phyloP scores from a whole-genome alignment of 345 rosid genomes.

The Dipteronia sinensis region DNA sequence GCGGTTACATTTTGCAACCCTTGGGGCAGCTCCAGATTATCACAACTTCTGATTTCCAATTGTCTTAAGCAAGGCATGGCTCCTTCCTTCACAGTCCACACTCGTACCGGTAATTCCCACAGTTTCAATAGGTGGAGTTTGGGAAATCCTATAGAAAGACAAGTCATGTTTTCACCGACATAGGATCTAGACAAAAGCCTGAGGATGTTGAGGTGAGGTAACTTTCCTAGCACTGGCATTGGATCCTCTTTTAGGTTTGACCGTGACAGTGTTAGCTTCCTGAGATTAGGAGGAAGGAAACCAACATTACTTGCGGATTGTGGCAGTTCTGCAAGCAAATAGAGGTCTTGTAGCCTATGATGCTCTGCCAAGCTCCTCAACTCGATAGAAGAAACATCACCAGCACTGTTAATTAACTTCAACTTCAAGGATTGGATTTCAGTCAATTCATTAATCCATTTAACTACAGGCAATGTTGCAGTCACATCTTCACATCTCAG shows the following conservation, averaged over 20 bases:
- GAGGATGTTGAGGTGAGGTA: conserved; percentile 29
- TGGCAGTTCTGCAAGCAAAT: conserved; percentile 30
- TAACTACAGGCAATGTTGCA: too few species aligned
- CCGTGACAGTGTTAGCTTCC: conserved; percentile 33
- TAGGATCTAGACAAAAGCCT: too few species aligned
- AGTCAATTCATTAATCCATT: conserved; percentile 17
- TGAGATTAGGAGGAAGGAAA: conserved; percentile 24
- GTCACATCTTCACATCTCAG: background rate
- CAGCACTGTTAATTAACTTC: background rate
- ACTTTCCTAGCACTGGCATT: conserved; percentile 28
- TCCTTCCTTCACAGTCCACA: too few species aligned
- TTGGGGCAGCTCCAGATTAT: too few species aligned
- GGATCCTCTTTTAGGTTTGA: conserved; percentile 20
- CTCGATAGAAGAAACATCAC: background rate
- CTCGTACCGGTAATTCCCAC: too few species aligned
- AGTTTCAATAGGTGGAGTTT: too few species aligned
- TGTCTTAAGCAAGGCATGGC: too few species aligned
- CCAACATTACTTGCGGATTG: background rate
- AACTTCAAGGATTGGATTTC: conserved; percentile 33
- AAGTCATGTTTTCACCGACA: too few species aligned
- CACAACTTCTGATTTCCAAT: too few species aligned
- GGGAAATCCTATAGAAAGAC: too few species aligned
- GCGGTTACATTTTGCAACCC: too few species aligned
- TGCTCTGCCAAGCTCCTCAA: background rate
- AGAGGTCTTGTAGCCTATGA: conserved; percentile 19